These are phyloP conservation scores for Diaporthe citri DNA, from an alignment of 2,329 filamentous ascomycete genomes.

Conservation along the genomic window DNA sequence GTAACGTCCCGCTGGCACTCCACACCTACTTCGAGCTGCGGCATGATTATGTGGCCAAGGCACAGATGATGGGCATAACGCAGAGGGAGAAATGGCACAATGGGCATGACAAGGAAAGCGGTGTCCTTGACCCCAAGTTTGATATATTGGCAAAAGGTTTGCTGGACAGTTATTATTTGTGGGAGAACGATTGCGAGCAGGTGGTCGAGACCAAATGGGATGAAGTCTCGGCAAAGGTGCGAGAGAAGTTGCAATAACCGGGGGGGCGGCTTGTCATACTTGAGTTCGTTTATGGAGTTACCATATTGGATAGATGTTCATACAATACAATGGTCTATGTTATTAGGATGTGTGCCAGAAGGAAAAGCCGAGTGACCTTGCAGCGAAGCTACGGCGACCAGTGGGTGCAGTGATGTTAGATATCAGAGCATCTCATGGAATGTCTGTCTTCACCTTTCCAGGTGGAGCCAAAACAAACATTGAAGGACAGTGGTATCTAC, in stretches of 20 bases:
- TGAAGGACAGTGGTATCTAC: no score
- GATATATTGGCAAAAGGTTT: background rate
- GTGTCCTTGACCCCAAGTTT: background rate
- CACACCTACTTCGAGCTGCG: background rate
- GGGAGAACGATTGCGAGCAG: background rate
- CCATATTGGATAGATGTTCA: background rate
- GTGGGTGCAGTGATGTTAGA: no score
- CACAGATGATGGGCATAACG: background rate
- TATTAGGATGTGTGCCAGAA: background rate
- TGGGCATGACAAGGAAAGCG: background rate
- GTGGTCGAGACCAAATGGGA: background rate
- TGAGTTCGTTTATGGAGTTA: background rate
- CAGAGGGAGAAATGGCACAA: conserved; percentile 4
- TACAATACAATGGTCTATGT: background rate
- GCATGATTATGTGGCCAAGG: background rate
- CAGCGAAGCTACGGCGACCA: no score
- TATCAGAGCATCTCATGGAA: no score
- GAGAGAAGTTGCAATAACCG: background rate
- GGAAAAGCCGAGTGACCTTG: no score
- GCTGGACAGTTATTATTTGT: background rate
- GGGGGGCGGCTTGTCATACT: background rate
- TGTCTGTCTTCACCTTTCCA: no score
- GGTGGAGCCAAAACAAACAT: no score
- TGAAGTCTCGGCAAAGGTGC: background rate
- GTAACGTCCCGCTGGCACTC: background rate